Percentiles rank a stretch among this genome's conserved stretches.
These are phyloP conservation scores for Tuber aestivum DNA, from an alignment of 495 filamentous ascomycete genomes.

Conservation along the genomic window DNA sequence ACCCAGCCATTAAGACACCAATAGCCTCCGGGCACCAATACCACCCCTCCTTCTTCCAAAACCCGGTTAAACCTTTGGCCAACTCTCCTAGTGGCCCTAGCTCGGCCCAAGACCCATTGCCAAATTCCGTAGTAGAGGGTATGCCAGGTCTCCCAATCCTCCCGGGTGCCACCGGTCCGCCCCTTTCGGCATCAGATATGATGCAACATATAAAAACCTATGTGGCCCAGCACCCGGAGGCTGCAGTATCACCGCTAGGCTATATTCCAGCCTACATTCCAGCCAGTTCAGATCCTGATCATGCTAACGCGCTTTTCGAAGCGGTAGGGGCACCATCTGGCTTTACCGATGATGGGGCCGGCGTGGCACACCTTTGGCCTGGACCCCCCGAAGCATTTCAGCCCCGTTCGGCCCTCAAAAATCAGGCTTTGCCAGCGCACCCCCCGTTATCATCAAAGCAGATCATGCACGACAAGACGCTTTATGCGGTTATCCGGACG, in stretches of 20 bases:
- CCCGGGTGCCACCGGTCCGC: not conserved
- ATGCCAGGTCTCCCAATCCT: not conserved
- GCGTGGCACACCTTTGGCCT: not conserved
- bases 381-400: not conserved
- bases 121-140: not conserved
- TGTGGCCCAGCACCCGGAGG: not conserved
- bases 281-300: not conserved
- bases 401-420: not conserved
- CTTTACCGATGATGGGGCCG: constrained; percentile 4
- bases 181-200: not conserved
- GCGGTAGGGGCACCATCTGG: not conserved
- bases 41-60: not conserved
- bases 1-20: not conserved
- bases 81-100: not conserved
- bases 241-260: not conserved
- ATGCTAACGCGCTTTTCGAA: not conserved
- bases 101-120: not conserved
- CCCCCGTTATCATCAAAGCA: constrained; percentile 25
- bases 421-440: constrained; percentile 15
- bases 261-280: constrained; percentile 5
- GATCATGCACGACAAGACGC: constrained; percentile 28
- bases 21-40: not conserved
- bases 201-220: not conserved
- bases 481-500: constrained; percentile 18
- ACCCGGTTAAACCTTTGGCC: not conserved